Conservation (phyloP, 257 asterid species). For the Ballota nigra region DNA sequence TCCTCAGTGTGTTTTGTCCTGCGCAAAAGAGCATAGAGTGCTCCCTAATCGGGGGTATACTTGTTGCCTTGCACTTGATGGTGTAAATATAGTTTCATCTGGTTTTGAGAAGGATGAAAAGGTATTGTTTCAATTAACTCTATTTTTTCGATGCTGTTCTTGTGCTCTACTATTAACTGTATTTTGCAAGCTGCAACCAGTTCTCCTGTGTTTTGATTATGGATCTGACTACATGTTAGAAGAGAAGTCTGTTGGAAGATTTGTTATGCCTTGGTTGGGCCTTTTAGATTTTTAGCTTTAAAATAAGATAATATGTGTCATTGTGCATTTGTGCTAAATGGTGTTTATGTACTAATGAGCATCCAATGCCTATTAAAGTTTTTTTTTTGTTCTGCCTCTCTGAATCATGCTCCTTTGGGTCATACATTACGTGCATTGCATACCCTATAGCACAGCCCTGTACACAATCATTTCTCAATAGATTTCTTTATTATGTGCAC, state of each 20-base stretch:
- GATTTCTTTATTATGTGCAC: not conserved
- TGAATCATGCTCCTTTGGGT: not conserved
- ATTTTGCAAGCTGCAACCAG: not conserved
- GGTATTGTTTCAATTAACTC: conserved; percentile 38
- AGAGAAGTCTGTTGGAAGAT: not conserved
- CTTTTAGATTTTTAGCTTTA: not conserved
- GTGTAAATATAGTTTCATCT: conserved; percentile 76
- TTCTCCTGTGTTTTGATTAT: not conserved
- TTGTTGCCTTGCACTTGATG: conserved; percentile 99
- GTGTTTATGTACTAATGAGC: conserved; percentile 7
- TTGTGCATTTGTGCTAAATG: not conserved
- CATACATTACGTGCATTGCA: conserved; percentile 1
- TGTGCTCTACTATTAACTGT: conserved; percentile 1
- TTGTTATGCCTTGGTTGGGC: conserved; percentile 5
- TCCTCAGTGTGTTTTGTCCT: conserved; percentile 86
- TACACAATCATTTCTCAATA: not conserved
- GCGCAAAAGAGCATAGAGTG: conserved; percentile 85
- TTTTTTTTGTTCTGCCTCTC: conserved; percentile 5
- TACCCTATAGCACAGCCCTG: conserved; percentile 3
- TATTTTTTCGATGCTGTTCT: not conserved
- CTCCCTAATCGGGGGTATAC: conserved; percentile 83
- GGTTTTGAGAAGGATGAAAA: conserved; percentile 86
- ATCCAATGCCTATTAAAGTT: not conserved
- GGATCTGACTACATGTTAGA: not conserved
- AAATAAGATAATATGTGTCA: not conserved